Base-by-base conservation (phyloP, 306 rosid genomes). In the Vicia faba region DNA sequence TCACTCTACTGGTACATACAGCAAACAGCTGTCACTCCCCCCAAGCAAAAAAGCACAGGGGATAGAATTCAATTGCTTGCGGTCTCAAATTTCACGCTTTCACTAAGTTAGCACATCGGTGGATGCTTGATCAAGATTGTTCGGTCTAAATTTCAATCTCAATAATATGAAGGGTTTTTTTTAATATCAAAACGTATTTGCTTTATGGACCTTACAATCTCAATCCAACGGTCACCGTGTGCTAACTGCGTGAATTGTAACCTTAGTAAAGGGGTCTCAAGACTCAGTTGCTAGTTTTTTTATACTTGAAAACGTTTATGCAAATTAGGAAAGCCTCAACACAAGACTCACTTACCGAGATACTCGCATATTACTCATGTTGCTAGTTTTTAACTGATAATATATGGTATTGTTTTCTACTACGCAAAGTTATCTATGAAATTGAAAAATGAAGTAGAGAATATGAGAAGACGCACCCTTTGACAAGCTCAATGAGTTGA, bases 401-500 rank as follows among this genome's bases (percentile, higher is more conserved):
- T 68, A 66, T 53, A n/a, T 36, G 59, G 4, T 18, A 25, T 31
- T 31, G 55, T 38, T 35, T 62, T 39, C 36, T 55, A 31, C 19
- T 35, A 33, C 20, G 25, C 48, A 59, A 60, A 63, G 36, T 13
- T 11, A 16, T 40, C 36, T 1, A 40, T 38, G 49, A 55, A 39
- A 68, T 39, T 63, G 13, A 25, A 63, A 44, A 72, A 57, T 41
- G 16, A 8, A 72, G n/a, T 8, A 26, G 16, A 46, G 36, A 53
- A 18, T 28, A 38, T 1, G 70, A 49, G 36, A 73, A 68, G 74
- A 86, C 95, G 83, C 56, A 93, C 99, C 97, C 97, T 80, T 88
- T 90, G 72, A 90, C 89, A 72, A 93, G 86, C 66, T 85, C 87
- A 74, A 93, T 68, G 51, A 93, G 97, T 65, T 88, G 97, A 48